Base-by-base conservation (phyloP, 1,284 basidiomycete species). In the Boletellus deceptivus region DNA sequence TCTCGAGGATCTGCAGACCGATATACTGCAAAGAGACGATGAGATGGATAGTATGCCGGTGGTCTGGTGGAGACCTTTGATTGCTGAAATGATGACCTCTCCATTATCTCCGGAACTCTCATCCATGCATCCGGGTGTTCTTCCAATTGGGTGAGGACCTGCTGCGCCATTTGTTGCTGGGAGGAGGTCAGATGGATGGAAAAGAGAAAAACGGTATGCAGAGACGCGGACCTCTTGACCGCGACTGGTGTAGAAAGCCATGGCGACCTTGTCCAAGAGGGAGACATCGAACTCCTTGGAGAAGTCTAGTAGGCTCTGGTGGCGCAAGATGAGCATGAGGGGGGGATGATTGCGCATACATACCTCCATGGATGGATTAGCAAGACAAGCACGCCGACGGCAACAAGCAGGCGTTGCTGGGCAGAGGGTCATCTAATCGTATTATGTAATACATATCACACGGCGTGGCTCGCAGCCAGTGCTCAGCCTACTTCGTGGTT, bases 41-140 rank as follows among this genome's bases (percentile, higher is more conserved):
- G 51, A 69, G 67, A 51, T 9, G 22, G 36, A 34, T 16, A 43
- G 20, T 11, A 13, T 17, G 18, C 7, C 31, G 11, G 33, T 22
- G 27, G 27, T 38, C 6, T 6, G 18, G 9, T 14, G 16, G 17
- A 25, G 20, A 92, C 94, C 80, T 99, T 99, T 39, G 95, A 87
- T 70, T 98, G 96, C 35, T 89, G 83, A 68, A 88, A 93, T 20
- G 78, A 77, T 10, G 93, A 91, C 53, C 80, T 79, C 68, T 98
- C 93, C 50, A 99, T 78, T 61, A 99, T 91, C 55, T 90, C 89
- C 31, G 97, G 97, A 2, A 99, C 97, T 66, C 93, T 83, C 59
- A 96, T 95, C 97, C 97, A 99, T 42, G 94, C 86, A 55, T 99
- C 97, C n/a, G 93, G 91, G 71, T 93, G 82, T 59, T 99, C 97